These are phyloP conservation scores for Wickerhamiella musiphila DNA, from an alignment of 805 yeast genomes.

Conservation along the genomic window DNA sequence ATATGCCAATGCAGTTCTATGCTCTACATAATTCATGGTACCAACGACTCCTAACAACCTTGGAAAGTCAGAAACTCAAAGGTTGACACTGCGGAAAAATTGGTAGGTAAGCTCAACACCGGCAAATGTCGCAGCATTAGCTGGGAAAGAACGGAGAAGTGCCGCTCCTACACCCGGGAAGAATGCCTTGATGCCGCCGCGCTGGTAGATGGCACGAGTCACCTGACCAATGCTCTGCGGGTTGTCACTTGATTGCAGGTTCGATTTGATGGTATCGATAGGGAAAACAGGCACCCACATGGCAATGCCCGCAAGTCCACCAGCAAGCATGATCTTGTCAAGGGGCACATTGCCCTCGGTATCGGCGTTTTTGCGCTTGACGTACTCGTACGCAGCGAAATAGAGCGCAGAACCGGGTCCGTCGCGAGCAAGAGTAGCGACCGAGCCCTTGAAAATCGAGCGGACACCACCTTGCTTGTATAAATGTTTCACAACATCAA, in stretches of 20 bases:
- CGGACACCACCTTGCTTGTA: constrained; percentile 64
- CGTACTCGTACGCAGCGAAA: constrained; percentile 81
- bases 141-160: constrained; percentile 84
- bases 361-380: constrained; percentile 35
- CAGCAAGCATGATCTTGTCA: constrained; percentile 67
- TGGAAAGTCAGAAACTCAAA: constrained; percentile 3
- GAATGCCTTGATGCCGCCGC: constrained; percentile 76
- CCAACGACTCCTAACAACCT: no score
- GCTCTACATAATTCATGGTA: no score
- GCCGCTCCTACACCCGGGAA: constrained; percentile 98
- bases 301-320: constrained; percentile 90
- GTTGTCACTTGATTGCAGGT: constrained; percentile 48
- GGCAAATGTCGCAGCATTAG: constrained; percentile 95
- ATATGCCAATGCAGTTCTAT: no score
- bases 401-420: constrained; percentile 95
- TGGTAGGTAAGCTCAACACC: constrained; percentile 72
- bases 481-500: constrained; percentile 46
- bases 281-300: constrained; percentile 98
- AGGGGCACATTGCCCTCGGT: constrained; percentile 43
- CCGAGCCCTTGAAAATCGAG: constrained; percentile 80
- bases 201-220: constrained; percentile 47
- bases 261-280: constrained; percentile 80
- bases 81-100: constrained; percentile 15
- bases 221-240: constrained; percentile 40
- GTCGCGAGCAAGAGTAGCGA: constrained; percentile 86